phyloP scores from a whole-genome alignment of 257 asterid species.

The Leptodermis oblonga region DNA sequence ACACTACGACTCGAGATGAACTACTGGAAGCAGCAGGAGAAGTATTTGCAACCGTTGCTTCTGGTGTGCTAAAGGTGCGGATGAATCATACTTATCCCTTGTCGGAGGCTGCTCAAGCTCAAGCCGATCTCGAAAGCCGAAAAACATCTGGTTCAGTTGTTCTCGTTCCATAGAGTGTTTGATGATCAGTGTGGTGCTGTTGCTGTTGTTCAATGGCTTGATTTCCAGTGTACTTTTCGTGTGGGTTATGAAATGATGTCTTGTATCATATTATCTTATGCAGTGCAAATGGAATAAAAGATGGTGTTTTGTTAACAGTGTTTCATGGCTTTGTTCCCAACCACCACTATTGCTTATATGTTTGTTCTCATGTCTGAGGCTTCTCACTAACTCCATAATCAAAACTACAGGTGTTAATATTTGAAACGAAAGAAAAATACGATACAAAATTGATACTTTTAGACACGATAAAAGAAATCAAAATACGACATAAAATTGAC shows the following conservation, averaged over 20 bases:
- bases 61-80: constrained; percentile 60
- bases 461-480: no score
- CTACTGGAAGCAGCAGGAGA: constrained; percentile 70
- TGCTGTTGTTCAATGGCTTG: background rate
- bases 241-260: background rate
- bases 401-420: no score
- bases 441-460: no score
- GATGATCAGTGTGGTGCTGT: background rate
- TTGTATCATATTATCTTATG: background rate
- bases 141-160: constrained; percentile 82
- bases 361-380: no score
- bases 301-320: background rate
- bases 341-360: no score
- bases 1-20: constrained; percentile 60
- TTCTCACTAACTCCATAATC: no score
- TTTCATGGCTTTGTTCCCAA: background rate
- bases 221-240: background rate
- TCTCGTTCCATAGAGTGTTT: constrained; percentile 58
- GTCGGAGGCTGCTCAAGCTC: constrained; percentile 83
- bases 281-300: background rate
- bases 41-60: constrained; percentile 58
- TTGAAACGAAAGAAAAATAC: no score
- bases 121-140: constrained; percentile 70
- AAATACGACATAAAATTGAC: no score
- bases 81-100: constrained; percentile 72